Evolutionary conservation across 2,329 filamentous ascomycete species (phyloP).

Genomic region (Penicillium sp.): DNA sequence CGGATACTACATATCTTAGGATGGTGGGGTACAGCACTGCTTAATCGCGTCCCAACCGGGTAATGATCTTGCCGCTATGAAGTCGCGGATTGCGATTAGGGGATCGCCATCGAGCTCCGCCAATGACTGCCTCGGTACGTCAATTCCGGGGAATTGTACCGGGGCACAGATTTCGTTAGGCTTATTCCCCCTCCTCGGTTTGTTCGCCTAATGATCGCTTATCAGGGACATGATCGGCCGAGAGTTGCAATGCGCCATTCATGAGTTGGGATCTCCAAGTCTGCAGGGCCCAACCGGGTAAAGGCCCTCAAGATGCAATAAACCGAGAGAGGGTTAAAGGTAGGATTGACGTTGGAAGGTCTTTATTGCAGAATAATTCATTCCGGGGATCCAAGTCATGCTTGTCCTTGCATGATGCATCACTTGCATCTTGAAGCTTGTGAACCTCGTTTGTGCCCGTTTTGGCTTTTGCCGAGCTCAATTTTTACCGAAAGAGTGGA

Average conservation of each 20-base stretch:
- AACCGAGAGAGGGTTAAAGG: not conserved
- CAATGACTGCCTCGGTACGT: conserved; percentile 15
- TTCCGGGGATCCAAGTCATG: conserved; percentile 8
- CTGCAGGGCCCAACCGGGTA: not conserved
- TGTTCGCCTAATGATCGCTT: not conserved
- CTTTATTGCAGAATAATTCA: conserved; percentile 2
- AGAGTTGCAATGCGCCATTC: conserved; percentile 15
- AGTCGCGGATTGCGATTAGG: not conserved
- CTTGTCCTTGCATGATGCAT: conserved; percentile 21
- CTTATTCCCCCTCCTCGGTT: not conserved
- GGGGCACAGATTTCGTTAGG: not conserved
- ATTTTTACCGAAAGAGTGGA: conserved; percentile 33
- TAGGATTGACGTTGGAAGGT: not conserved
- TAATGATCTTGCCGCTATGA: conserved; percentile 5
- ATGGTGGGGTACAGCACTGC: conserved; percentile 12
- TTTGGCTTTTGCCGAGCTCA: conserved; percentile 20
- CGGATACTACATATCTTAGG: conserved; percentile 11
- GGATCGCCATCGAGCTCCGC: conserved; percentile 1
- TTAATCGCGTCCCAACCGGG: not conserved
- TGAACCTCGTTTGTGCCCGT: conserved; percentile 9
- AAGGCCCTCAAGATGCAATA: not conserved
- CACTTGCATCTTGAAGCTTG: conserved; percentile 18
- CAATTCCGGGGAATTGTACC: not conserved
- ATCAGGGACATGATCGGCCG: conserved; percentile 11
- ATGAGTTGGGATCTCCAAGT: not conserved